Conservation (phyloP, 129 eudicot genomes). For the Lactuca saligna region DNA sequence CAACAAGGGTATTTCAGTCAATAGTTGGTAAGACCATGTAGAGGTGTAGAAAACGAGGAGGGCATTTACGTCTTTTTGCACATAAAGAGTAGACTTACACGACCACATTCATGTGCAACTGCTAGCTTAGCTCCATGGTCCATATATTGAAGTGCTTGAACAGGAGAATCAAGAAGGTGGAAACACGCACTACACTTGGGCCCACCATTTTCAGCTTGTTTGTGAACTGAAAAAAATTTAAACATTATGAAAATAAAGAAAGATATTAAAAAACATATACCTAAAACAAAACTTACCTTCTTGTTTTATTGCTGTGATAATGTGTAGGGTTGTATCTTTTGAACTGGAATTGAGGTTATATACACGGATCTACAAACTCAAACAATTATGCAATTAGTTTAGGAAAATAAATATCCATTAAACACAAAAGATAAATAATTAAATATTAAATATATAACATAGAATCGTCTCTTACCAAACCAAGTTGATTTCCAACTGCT, state of each 20-base stretch:
- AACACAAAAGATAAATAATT: neutral
- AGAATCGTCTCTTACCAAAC: constrained; percentile 60
- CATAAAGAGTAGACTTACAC: constrained; percentile 47
- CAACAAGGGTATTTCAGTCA: constrained; percentile 26
- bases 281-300: constrained; percentile 53
- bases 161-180: constrained; percentile 50
- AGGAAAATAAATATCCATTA: constrained; percentile 11
- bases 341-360: constrained; percentile 49
- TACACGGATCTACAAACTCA: constrained; percentile 58
- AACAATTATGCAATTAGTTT: constrained; percentile 9
- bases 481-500: constrained; percentile 80
- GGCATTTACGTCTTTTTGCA: neutral
- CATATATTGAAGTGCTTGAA: constrained; percentile 60
- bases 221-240: constrained; percentile 46
- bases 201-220: constrained; percentile 51
- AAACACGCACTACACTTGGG: constrained; percentile 63
- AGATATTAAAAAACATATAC: neutral
- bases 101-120: constrained; percentile 68
- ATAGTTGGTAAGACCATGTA: neutral
- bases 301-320: constrained; percentile 46
- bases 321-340: constrained; percentile 46
- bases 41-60: neutral
- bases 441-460: neutral
- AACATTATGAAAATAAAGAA: neutral
- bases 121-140: constrained; percentile 70